A percentile compares a stretch with the other conserved stretches of the same genome.
phyloP scores from a whole-genome alignment of 2,329 filamentous ascomycete genomes.

The Colletotrichum sp. region DNA sequence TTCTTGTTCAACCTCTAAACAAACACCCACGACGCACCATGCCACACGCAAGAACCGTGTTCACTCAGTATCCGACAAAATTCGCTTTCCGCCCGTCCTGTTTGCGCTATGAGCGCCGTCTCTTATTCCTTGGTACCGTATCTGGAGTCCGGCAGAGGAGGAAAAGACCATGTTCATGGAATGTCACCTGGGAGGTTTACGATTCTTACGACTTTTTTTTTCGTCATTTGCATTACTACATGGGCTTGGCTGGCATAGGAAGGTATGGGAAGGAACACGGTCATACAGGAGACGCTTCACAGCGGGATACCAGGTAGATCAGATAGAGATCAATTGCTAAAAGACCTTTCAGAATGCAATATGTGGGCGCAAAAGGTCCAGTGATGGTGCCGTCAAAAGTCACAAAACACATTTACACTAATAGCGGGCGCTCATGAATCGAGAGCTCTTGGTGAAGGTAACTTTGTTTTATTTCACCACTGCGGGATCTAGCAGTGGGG shows the following conservation, averaged over 20 bases:
- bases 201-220: neutral
- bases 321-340: neutral
- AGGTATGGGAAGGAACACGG: neutral
- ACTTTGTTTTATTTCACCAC: neutral
- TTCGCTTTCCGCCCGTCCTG: neutral
- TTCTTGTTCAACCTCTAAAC: constrained; percentile 62
- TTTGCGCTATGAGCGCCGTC: neutral
- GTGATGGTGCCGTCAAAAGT: neutral
- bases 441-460: neutral
- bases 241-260: neutral
- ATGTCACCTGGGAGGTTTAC: neutral
- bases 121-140: neutral
- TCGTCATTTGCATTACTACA: constrained; percentile 1
- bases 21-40: neutral
- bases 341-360: neutral
- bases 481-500: neutral
- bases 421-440: neutral
- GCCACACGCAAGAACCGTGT: neutral
- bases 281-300: constrained; percentile 14
- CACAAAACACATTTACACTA: neutral
- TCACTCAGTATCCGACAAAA: neutral
- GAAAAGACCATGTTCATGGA: neutral
- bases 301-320: neutral
- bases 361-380: neutral
- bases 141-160: neutral